phyloP scores from a whole-genome alignment of 768 basidiomycete species.

The Clitopilus passeckerianus region DNA sequence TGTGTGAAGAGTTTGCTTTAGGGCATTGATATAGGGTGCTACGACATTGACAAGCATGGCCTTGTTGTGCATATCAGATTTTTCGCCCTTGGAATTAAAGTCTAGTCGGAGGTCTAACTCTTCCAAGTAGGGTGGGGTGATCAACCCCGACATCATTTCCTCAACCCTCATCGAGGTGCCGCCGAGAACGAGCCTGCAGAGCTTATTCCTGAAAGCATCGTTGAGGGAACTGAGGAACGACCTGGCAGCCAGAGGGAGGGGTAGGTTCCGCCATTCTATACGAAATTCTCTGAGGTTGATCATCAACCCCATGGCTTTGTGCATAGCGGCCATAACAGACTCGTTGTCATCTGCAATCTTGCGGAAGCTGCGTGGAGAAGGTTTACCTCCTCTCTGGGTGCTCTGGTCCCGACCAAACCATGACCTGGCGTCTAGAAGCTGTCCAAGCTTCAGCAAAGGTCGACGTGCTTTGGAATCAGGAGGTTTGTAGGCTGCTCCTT shows the following conservation, averaged over 20 bases:
- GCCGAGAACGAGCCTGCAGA: constrained; percentile 27
- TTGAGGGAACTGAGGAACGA: constrained; percentile 22
- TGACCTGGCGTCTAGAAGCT: not conserved
- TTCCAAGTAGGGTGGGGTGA: constrained; percentile 25
- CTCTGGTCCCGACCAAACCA: not conserved
- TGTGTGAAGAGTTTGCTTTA: constrained; percentile 18
- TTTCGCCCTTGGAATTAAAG: constrained; percentile 10
- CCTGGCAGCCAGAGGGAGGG: constrained; percentile 20
- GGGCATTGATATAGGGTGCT: constrained; percentile 25
- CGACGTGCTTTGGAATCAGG: not conserved
- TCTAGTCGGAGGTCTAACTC: constrained; percentile 31
- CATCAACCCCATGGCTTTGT: constrained; percentile 27
- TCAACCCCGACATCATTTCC: constrained; percentile 17
- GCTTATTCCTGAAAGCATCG: constrained; percentile 20
- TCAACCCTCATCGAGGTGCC: constrained; percentile 25
- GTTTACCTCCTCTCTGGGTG: not conserved
- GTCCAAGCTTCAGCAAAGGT: not conserved
- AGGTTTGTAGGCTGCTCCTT: not conserved
- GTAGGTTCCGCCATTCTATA: constrained; percentile 33
- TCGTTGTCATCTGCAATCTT: constrained; percentile 7
- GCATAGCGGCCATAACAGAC: constrained; percentile 23
- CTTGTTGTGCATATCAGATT: not conserved
- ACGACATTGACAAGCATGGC: constrained; percentile 16
- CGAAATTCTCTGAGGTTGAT: constrained; percentile 23
- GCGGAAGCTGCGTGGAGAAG: not conserved